Percentiles rank a stretch among this genome's conserved stretches.
These are phyloP conservation scores for Fraxinus greggii DNA, from an alignment of 305 asterid species.

Conservation along the genomic window DNA sequence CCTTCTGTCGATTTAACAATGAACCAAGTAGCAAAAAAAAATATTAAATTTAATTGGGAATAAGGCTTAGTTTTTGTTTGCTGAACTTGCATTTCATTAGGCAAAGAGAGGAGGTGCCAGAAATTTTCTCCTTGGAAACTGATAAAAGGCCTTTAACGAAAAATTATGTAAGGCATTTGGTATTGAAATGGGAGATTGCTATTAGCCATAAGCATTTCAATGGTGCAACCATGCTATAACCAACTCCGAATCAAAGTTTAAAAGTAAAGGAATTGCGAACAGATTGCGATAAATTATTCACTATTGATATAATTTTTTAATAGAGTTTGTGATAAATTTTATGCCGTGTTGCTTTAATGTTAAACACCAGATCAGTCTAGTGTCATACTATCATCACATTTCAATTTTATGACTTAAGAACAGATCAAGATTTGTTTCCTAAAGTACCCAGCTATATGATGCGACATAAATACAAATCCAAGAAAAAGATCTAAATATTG, in stretches of 20 bases:
- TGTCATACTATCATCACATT: background rate
- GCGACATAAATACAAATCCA: background rate
- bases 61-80: background rate
- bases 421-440: background rate
- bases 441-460: conserved; percentile 4
- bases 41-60: background rate
- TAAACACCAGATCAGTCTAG: conserved; percentile 1
- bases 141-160: background rate
- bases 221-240: background rate
- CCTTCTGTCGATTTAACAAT: background rate
- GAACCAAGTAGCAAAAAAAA: background rate
- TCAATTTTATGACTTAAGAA: background rate
- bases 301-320: background rate
- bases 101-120: conserved; percentile 1
- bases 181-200: background rate
- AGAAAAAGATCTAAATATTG: conserved; percentile 1
- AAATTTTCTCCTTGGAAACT: background rate
- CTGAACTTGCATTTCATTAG: background rate
- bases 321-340: background rate
- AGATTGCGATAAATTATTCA: background rate
- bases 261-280: background rate
- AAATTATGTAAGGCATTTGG: background rate
- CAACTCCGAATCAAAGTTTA: background rate
- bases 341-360: conserved; percentile 1
- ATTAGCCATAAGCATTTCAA: background rate